These are phyloP conservation scores for Eimeria sp. DNA, from an alignment of 169 alveolate genomes.

Conservation along the genomic window DNA sequence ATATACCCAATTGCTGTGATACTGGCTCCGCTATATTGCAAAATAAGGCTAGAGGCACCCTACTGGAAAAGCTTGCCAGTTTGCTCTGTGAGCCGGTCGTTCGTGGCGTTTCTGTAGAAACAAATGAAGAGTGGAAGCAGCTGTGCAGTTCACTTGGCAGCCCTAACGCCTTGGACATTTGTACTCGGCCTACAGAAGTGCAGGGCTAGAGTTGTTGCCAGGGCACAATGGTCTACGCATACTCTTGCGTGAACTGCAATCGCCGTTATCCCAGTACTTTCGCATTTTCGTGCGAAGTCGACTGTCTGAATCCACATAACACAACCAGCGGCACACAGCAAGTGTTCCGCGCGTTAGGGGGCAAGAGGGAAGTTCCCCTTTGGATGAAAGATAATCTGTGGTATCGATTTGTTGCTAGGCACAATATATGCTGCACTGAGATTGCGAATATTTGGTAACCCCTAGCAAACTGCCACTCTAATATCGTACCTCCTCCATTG, in stretches of 20 bases:
- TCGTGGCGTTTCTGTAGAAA: slow-evolving; percentile 79
- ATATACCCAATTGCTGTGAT: background rate
- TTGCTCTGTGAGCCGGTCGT: slow-evolving; percentile 80
- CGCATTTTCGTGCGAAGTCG: slow-evolving; percentile 82
- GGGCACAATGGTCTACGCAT: slow-evolving; percentile 2
- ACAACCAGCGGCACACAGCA: background rate
- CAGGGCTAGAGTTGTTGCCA: background rate
- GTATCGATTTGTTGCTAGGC: background rate
- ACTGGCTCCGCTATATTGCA: background rate
- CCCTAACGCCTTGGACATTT: background rate
- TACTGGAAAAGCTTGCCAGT: slow-evolving; percentile 81
- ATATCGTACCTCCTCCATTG: slow-evolving; percentile 64
- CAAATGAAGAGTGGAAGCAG: slow-evolving; percentile 26
- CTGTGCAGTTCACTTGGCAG: background rate
- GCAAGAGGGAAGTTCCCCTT: background rate
- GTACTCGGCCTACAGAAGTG: background rate
- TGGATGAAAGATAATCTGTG: background rate
- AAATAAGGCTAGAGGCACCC: background rate
- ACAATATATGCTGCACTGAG: background rate
- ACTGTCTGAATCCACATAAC: slow-evolving; percentile 58
- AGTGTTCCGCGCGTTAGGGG: background rate
- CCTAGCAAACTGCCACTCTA: background rate
- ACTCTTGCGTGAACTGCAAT: slow-evolving; percentile 82
- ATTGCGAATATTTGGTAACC: background rate
- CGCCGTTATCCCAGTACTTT: slow-evolving; percentile 78